phyloP scores from a whole-genome alignment of 2,329 filamentous ascomycete species.

The Graphiopsis chlorocephala region DNA sequence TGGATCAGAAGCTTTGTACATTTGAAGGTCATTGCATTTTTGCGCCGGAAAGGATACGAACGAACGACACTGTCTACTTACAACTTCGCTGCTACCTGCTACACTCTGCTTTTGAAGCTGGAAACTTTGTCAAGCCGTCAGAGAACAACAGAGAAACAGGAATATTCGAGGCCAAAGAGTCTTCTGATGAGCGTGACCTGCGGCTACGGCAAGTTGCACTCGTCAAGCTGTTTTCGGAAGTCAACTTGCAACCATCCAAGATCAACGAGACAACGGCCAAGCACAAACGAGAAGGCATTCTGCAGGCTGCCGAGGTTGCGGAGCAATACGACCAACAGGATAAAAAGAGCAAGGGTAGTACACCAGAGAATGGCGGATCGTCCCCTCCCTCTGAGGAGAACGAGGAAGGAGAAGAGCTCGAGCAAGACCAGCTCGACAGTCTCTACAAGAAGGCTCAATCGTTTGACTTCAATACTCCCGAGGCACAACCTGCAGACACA shows the following conservation, averaged over 20 bases:
- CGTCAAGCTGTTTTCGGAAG: slow-evolving; percentile 84
- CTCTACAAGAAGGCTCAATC: slow-evolving; percentile 95
- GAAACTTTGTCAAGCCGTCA: slow-evolving; percentile 59
- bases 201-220: slow-evolving; percentile 82
- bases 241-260: slow-evolving; percentile 74
- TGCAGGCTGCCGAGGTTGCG: slow-evolving; percentile 83
- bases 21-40: slow-evolving; percentile 90
- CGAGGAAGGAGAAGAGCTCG: slow-evolving; percentile 79
- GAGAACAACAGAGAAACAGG: slow-evolving; percentile 69
- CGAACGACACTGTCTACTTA: slow-evolving; percentile 91
- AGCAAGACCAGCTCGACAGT: slow-evolving; percentile 91
- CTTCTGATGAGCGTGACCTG: slow-evolving; percentile 76
- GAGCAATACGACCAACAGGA: slow-evolving; percentile 66
- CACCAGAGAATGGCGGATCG: slow-evolving; percentile 43
- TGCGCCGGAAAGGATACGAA: slow-evolving; percentile 77
- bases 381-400: slow-evolving; percentile 60
- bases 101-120: slow-evolving; percentile 67
- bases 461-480: slow-evolving; percentile 90
- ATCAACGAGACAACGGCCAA: slow-evolving; percentile 72
- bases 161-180: slow-evolving; percentile 82
- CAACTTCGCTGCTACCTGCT: slow-evolving; percentile 79
- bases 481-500: slow-evolving; percentile 75
- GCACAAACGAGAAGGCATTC: slow-evolving; percentile 76
- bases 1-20: slow-evolving; percentile 83
- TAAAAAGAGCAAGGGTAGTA: slow-evolving; percentile 45